Evolutionary conservation across 768 basidiomycete species (phyloP), one percentile per base, ranked within the genome.

Genomic region (Kwoniella heveanensis): DNA sequence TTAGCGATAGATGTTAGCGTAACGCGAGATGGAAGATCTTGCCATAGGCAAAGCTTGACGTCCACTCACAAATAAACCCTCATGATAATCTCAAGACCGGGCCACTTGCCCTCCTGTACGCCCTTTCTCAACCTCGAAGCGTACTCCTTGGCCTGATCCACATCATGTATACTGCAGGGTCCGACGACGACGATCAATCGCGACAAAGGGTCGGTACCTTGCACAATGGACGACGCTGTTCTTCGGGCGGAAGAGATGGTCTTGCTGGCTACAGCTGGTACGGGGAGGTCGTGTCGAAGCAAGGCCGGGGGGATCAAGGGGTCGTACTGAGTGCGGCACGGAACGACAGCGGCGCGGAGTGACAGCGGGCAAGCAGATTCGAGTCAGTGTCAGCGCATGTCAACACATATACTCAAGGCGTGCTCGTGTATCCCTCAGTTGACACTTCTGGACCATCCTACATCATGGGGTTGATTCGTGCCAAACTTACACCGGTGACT

Each of bases 221-320:
- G 86, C 30, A 93, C 83, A 69, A 95, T 87, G 62, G 86, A 83
- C 0, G 92, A 90, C 0, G 91, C 85, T 64, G 84, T 84, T 83
- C 86, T 88, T 66, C 95, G 88, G 3, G 92, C 88, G 19, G 84
- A 80, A 2, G 90, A 87, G 79, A 96, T 90, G 21, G 90, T 92
- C 70, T 74, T 85, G 69, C 86, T 85, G 0, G 92, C 89, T 9
- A 80, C 80, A 13, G 83, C 71, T 19, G 88, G 82, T 2, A 90
- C 87, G 1, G 85, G 85, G 57, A 97, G 85, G 71, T 98, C 94
- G 66, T 93, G 89, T 63, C 90, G 85, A 58, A 99, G 87, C 54
- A 98, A 83, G 1, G 90, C 90, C 6, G 94, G 95, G 72, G 94
- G 91, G 64, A 96, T 88, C 47, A 97, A 86, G n/a, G 95, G 94